Evolutionary conservation across 768 basidiomycete genomes (phyloP), one percentile per base, ranked within the genome.

Genomic region (Lactarius indigo): DNA sequence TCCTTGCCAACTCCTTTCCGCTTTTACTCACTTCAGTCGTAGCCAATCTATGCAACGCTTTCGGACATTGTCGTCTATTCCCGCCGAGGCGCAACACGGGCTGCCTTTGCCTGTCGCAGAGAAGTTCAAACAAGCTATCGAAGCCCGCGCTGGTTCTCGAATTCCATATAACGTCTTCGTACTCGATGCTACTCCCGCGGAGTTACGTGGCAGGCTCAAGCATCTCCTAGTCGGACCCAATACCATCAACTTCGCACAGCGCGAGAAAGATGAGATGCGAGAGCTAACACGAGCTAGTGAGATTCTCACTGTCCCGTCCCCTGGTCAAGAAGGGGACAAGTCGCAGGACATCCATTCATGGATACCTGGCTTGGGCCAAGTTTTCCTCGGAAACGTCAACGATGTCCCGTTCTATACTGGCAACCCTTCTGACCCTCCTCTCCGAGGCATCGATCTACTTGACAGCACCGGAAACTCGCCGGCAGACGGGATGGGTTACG

Each of bases 41-140:
- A 92, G 92, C 86, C 91, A 54, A 90, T 95, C 64, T 93, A 92
- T 71, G 88, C 89, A 1, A 89, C 92, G 8, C 80, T 96, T n/a
- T 93, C 92, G 55, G 94, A 96, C 72, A 87, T 96, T 42, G 88
- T 95, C 68, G 79, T 96, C 31, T 96, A 95, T 76, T 93, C 91
- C 17, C 91, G 91, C 9, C 82, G 73, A 39, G 91, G 92, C 13
- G 74, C 77, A 41, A 80, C 81, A 0, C 80, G 82, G 28, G 73
- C 80, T n/a, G 84, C 89, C 0, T 72, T 86, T 52, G 77, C 82
- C 28, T n/a, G 81, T 91, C 39, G 91, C 91, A 0, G 80, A 85
- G 60, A 81, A 86, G 39, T 90, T 92, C 73, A 83, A 81, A 69
- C 78, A 82, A 23, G 90, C 91, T 0, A 79, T 91, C 35, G 80